Base-by-base conservation (phyloP, 805 yeast genomes). In the Metschnikowia sp. region DNA sequence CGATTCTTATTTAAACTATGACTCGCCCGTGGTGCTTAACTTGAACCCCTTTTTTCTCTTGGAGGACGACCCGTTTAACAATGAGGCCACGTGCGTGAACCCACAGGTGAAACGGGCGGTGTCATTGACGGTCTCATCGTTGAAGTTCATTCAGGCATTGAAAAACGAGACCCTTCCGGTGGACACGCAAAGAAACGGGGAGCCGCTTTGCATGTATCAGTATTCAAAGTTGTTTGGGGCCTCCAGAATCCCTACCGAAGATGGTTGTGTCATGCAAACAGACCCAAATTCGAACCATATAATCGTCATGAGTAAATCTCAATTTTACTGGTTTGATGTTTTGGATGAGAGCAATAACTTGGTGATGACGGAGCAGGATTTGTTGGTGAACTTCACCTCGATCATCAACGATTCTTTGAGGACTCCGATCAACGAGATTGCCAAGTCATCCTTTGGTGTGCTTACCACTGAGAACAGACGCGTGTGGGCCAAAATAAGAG, bases 281-380 rank as follows among this genome's bases (percentile, higher is more conserved):
- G 96, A 88, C 64, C 62, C 75, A 8, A 72, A 81, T 9, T 82
- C 94, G 1, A 86, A 82, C 58, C 97, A 90, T 64, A 81, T 90
- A 33, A 84, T 89, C 9, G 91, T 90, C 12, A 69, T 88, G 63
- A 83, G 88, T 52, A 83, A 86, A 59, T 86, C 96, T 2, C 96
- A 90, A 65, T 88, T 89, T 65, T 90, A 90, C 68, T 90, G 97
- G 96, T 90, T 90, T 63, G 96, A 90, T 62, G 97, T 90, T 1
- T 70, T 90, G 57, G 95, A 89, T 65, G 74, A 75, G 41, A 69
- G 82, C 52, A 81, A 86, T 62, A 83, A 87, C 60, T 73, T 90
- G 52, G 76, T 89, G 40, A 72, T 90, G 61, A 75, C 84, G 1
- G 92, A 88, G 60, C 81, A 78, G 46, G 95, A 88, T 62, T 75